Conservation (phyloP, 441 rosid genomes). For the Gossypium gossypioides region DNA sequence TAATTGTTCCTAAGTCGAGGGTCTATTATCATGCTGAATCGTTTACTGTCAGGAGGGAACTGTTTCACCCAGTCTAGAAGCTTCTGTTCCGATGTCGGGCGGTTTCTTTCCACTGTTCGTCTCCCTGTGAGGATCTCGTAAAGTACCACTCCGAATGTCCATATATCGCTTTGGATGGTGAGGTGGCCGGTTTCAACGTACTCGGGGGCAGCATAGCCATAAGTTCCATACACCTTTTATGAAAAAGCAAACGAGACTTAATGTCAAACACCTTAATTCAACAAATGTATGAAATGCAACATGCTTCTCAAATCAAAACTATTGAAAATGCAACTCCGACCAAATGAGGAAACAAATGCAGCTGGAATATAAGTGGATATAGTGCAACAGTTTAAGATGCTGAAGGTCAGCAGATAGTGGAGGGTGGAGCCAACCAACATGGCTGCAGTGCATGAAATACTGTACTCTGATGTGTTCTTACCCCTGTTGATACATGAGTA, state of each 20-base stretch:
- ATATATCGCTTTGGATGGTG: conserved; percentile 36
- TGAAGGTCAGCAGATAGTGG: not conserved
- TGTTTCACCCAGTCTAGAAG: conserved; percentile 51
- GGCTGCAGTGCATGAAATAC: not conserved
- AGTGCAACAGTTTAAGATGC: not conserved
- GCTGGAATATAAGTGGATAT: not conserved
- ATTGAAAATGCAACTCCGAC: not conserved
- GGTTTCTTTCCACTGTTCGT: conserved; percentile 35
- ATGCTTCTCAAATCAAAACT: not conserved
- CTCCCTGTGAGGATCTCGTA: conserved; percentile 51
- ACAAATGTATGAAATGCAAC: not conserved
- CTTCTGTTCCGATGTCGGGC: conserved; percentile 32
- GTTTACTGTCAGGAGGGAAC: conserved; percentile 32
- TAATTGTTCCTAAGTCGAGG: conserved; percentile 31
- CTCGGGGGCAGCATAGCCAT: conserved; percentile 53
- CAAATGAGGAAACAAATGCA: not conserved
- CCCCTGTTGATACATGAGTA: conserved; percentile 48
- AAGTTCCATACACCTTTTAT: conserved; percentile 42
- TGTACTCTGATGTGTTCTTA: conserved; percentile 15
- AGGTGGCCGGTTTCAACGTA: conserved; percentile 52
- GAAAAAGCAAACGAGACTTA: not conserved
- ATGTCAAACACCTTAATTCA: not conserved
- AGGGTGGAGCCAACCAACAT: not conserved
- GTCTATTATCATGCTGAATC: conserved; percentile 43
- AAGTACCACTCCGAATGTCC: conserved; percentile 50